Conservation (phyloP, 2,329 filamentous ascomycete species). For the Furcasterigmium sp. region DNA sequence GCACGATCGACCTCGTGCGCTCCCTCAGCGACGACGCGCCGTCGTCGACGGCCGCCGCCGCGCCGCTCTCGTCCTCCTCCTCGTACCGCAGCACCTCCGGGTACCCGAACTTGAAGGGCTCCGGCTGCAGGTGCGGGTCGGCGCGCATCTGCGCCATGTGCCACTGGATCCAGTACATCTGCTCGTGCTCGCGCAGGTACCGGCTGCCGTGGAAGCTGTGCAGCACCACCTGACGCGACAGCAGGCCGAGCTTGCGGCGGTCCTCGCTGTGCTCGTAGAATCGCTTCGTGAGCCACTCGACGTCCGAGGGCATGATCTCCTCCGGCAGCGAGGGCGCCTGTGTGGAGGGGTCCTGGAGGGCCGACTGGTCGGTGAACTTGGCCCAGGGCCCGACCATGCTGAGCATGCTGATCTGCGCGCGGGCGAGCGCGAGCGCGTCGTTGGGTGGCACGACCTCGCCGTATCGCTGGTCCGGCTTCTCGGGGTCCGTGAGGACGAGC, state of each 20-base stretch:
- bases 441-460: slow-evolving; percentile 61
- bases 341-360: slow-evolving; percentile 14
- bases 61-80: not conserved
- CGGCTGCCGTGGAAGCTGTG: slow-evolving; percentile 54
- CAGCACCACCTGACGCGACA: slow-evolving; percentile 51
- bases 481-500: slow-evolving; percentile 48
- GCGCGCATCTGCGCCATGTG: slow-evolving; percentile 23
- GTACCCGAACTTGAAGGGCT: slow-evolving; percentile 1
- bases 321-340: slow-evolving; percentile 19
- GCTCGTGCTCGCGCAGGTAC: slow-evolving; percentile 57
- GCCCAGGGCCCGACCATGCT: slow-evolving; percentile 58
- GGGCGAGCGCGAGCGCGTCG: slow-evolving; percentile 53
- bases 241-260: slow-evolving; percentile 52
- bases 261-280: slow-evolving; percentile 57
- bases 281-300: slow-evolving; percentile 45
- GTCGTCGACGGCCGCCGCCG: not conserved
- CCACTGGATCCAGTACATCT: slow-evolving; percentile 49
- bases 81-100: not conserved
- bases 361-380: slow-evolving; percentile 45
- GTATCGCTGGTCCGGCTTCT: slow-evolving; percentile 40
- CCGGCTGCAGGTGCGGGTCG: slow-evolving; percentile 4
- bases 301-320: slow-evolving; percentile 40
- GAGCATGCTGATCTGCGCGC: slow-evolving; percentile 57
- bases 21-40: not conserved
- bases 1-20: not conserved